These are phyloP conservation scores for Emiliania huxleyi DNA, from an alignment of 78 protist genomes.

Conservation along the genomic window DNA sequence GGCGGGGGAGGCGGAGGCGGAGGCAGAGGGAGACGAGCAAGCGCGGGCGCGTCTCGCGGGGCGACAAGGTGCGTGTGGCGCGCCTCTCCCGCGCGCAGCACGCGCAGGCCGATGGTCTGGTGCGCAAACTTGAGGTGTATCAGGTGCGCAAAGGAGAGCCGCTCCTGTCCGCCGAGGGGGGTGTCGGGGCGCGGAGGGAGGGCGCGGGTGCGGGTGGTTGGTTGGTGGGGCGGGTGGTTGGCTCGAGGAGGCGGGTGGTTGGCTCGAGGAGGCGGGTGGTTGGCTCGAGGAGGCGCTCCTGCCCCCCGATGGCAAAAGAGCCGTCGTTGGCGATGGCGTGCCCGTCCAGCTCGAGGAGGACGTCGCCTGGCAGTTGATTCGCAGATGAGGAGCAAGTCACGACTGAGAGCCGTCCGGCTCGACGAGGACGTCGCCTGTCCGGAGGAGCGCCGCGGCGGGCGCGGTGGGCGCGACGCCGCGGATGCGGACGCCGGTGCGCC, in stretches of 20 bases:
- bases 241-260: neutral
- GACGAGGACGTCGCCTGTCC: slow-evolving; percentile 54
- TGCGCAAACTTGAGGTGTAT: slow-evolving; percentile 39
- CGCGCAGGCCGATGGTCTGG: slow-evolving; percentile 34
- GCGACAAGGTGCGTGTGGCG: no score
- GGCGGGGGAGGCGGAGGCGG: no score
- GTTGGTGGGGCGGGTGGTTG: neutral
- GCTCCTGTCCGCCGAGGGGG: neutral
- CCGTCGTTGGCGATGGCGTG: slow-evolving; percentile 65
- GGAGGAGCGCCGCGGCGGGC: slow-evolving; percentile 6
- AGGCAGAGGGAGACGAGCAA: no score
- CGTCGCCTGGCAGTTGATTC: slow-evolving; percentile 33
- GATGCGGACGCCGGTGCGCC: slow-evolving; percentile 41
- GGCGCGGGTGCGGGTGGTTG: neutral
- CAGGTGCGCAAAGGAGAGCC: slow-evolving; percentile 42
- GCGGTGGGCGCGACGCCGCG: neutral
- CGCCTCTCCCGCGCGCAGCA: slow-evolving; percentile 53
- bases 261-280: neutral
- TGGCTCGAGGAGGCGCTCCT: slow-evolving; percentile 45
- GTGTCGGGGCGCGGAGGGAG: neutral
- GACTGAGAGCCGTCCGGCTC: slow-evolving; percentile 60
- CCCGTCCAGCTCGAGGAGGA: slow-evolving; percentile 60
- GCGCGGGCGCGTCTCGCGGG: no score
- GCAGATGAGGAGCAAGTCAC: no score
- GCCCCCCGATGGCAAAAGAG: slow-evolving; percentile 53